These are phyloP conservation scores for Durio zibethinus DNA, from an alignment of 345 rosid genomes.

Conservation along the genomic window DNA sequence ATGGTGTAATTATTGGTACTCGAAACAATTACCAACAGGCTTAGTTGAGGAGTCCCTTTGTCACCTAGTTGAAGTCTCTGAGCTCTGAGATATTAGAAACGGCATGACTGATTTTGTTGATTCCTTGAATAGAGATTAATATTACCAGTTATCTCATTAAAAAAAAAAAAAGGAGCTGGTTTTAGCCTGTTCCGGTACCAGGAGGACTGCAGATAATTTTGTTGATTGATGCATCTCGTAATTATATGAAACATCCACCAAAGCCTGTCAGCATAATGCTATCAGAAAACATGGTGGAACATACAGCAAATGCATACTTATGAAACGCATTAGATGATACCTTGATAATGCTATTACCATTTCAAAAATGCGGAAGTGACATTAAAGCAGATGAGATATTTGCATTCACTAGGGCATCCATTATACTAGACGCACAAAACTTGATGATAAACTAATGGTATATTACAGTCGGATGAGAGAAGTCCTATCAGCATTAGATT, in stretches of 20 bases:
- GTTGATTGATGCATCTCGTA: neutral
- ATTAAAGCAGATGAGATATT: neutral
- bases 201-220: neutral
- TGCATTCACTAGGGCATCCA: neutral
- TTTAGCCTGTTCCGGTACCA: neutral
- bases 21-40: neutral
- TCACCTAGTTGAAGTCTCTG: neutral
- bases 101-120: neutral
- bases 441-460: neutral
- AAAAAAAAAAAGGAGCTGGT: no score
- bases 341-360: neutral
- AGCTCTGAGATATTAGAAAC: neutral
- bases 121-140: neutral
- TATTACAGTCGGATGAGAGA: neutral
- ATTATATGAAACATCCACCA: neutral
- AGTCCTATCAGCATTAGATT: slow-evolving; percentile 1
- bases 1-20: neutral
- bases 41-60: no score
- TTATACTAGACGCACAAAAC: neutral
- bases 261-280: neutral
- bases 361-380: neutral
- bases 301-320: neutral
- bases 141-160: neutral
- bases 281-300: neutral
- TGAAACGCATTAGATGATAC: neutral